Evolutionary conservation across 257 asterid genomes (phyloP), one percentile per base, ranked within the genome.

Genomic region (Lavandula angustifolia): DNA sequence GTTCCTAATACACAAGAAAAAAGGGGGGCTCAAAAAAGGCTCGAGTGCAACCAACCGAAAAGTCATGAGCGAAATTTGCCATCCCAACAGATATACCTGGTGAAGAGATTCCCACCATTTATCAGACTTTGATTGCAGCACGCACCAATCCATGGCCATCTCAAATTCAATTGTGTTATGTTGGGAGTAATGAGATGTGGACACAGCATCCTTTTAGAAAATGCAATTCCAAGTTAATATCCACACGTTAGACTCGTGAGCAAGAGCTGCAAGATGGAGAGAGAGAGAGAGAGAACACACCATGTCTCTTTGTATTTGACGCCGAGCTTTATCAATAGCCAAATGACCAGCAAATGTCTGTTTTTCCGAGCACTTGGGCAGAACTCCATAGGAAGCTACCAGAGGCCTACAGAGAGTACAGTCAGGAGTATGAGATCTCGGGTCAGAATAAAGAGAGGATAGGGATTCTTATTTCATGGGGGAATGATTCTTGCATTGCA

Each of bases 101-200:
- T 80, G 78, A 53, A 92, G 81, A 70, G 4, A 60, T 67, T 67
- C 48, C 97, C 92, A 85, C 83, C 87, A 79, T n/a, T 32, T 22
- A 16, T 83, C 89, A 41, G 79, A 79, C 76, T 74, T 76, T n/a
- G 81, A 34, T 33, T 87, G 95, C 60, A 84, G 73, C 56, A 82
- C 74, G 76, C 85, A 73, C 99, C 99, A 92, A 0, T 79, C 79
- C 82, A 84, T 59, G 54, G 92, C 97, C 91, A 92, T 81, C 70
- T 89, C 96, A 69, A 72, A 79, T 71, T 85, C 99, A 33, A 92
- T 66, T 6, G 97, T 87, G 84, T 92, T 92, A 41, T 80, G 74
- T 75, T 92, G 97, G 75, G 99, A 81, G 78, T 76, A 85, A 71
- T 92, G 97, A 56, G 94, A 84, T 55, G 97, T 87, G n/a, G 97